Evolutionary conservation across 352 stramenopile species (phyloP).

Genomic region (Pythium myriotylum): DNA sequence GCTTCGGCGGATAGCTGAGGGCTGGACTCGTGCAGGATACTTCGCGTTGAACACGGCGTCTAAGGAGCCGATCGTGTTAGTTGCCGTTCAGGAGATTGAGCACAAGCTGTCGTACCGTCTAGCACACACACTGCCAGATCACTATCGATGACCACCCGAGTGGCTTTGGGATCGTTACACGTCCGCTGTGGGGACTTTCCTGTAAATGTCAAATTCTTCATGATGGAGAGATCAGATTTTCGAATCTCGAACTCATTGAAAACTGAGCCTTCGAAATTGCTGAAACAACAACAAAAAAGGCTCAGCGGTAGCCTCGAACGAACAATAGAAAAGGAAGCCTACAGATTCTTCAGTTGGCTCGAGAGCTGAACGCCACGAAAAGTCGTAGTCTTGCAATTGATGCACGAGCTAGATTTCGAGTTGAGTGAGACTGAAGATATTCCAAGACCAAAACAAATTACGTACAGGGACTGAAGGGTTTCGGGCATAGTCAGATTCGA

Average conservation of each 20-base stretch:
- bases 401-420: conserved; percentile 8
- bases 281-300: conserved; percentile 1
- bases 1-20: neutral
- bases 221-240: conserved; percentile 6
- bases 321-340: neutral
- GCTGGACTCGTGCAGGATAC: neutral
- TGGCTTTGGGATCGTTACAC: conserved; percentile 8
- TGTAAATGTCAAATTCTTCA: neutral
- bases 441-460: neutral
- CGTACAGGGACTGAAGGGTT: conserved; percentile 14
- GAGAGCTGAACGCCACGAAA: conserved; percentile 27
- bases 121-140: conserved; percentile 4
- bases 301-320: neutral
- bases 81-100: neutral
- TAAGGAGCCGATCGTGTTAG: neutral
- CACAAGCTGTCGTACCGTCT: conserved; percentile 1
- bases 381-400: conserved; percentile 1
- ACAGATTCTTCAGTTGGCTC: conserved; percentile 14
- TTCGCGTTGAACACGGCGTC: conserved; percentile 11
- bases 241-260: conserved; percentile 16
- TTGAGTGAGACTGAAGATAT: neutral
- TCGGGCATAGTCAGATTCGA: conserved; percentile 22
- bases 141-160: neutral
- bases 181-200: conserved; percentile 1
- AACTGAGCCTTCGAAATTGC: neutral